These are phyloP conservation scores for Ophiognomonia clavigignenti-juglandacearum DNA, from an alignment of 2,329 filamentous ascomycete species.

Conservation along the genomic window DNA sequence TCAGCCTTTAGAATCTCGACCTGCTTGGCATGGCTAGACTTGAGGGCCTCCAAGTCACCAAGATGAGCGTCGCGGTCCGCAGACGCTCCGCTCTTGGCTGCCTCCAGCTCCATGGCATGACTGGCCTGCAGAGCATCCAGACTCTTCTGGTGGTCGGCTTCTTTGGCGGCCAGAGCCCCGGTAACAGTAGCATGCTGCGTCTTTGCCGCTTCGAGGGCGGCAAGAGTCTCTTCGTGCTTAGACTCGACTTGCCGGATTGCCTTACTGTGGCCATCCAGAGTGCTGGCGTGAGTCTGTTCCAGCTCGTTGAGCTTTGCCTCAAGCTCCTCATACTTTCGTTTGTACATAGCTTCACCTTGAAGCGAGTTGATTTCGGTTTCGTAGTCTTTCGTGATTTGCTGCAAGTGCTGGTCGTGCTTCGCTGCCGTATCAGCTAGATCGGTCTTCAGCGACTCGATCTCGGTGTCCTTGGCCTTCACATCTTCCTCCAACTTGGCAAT, in stretches of 20 bases:
- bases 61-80: slow-evolving; percentile 44
- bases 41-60: slow-evolving; percentile 48
- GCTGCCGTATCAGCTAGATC: slow-evolving; percentile 36
- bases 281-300: slow-evolving; percentile 26
- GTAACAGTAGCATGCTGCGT: slow-evolving; percentile 39
- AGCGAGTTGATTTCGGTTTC: slow-evolving; percentile 62
- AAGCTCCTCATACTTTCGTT: slow-evolving; percentile 58
- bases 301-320: slow-evolving; percentile 53
- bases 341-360: slow-evolving; percentile 58
- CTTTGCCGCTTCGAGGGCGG: slow-evolving; percentile 38
- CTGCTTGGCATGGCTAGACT: slow-evolving; percentile 48
- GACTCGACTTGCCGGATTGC: slow-evolving; percentile 38
- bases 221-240: slow-evolving; percentile 39
- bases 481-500: slow-evolving; percentile 44
- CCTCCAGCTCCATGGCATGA: slow-evolving; percentile 55
- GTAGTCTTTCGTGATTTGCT: slow-evolving; percentile 55
- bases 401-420: slow-evolving; percentile 54
- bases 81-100: slow-evolving; percentile 47
- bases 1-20: slow-evolving; percentile 39
- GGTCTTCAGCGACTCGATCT: slow-evolving; percentile 46
- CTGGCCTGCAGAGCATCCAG: slow-evolving; percentile 51
- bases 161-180: slow-evolving; percentile 44
- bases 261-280: slow-evolving; percentile 33
- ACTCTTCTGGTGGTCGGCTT: slow-evolving; percentile 47
- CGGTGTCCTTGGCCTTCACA: slow-evolving; percentile 41